phyloP scores from a whole-genome alignment of 371 early-diverging fungal species.

The Amoeboaphelidium protococcarum region DNA sequence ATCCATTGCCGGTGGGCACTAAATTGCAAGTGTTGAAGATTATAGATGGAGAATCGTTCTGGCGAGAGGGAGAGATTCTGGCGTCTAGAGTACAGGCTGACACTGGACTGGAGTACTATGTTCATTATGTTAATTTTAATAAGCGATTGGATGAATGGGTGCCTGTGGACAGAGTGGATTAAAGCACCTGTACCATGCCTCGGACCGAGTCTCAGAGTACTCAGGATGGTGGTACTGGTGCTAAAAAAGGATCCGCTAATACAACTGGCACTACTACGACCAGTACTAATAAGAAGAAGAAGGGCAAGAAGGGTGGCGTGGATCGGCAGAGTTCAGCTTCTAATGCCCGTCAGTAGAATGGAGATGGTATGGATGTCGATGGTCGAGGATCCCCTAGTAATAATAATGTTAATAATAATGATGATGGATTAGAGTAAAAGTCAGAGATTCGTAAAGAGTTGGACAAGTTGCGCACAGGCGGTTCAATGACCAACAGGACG shows the following conservation, averaged over 20 bases:
- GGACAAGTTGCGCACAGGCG: constrained; percentile 59
- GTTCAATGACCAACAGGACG: constrained; percentile 82
- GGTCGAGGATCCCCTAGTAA: too few relatives aligned
- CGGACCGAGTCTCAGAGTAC: constrained; percentile 1
- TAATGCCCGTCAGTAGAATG: too few relatives aligned
- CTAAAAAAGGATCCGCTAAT: too few relatives aligned
- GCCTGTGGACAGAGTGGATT: constrained; percentile 29
- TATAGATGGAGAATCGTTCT: neutral
- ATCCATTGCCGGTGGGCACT: too few relatives aligned
- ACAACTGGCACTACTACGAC: too few relatives aligned
- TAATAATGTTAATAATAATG: too few relatives aligned
- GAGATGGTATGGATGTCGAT: too few relatives aligned
- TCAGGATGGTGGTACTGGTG: too few relatives aligned
- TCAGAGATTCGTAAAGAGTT: too few relatives aligned
- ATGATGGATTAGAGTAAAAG: too few relatives aligned
- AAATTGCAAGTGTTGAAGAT: neutral
- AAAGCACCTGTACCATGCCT: constrained; percentile 45
- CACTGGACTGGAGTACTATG: constrained; percentile 49
- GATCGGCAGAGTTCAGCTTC: too few relatives aligned
- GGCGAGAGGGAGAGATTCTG: neutral
- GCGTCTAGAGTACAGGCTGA: neutral
- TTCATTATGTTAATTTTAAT: constrained; percentile 95
- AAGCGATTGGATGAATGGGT: constrained; percentile 99
- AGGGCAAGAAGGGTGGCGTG: constrained; percentile 1
- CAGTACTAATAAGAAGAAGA: constrained; percentile 7